Base-by-base conservation (phyloP, 208 protist genomes). In the Leishmania turanica region DNA sequence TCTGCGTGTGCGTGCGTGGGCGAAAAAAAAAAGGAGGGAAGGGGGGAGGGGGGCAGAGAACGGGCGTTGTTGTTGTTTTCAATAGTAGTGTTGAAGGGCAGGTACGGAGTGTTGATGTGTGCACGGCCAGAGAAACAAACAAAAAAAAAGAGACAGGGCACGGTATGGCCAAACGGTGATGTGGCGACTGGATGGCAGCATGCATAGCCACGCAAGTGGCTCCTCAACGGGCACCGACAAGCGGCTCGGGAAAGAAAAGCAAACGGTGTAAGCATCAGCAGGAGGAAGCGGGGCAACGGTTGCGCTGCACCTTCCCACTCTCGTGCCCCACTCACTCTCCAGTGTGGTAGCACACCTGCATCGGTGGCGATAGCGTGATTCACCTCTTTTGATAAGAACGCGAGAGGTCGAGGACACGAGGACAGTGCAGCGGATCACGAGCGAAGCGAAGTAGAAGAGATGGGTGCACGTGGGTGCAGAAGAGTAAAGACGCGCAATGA, bases 241-340 rank as follows among this genome's bases (percentile, higher is more conserved):
- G 27, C 49, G 75, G n/a, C 81, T 42, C 70, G n/a, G 72, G 54
- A 86, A 71, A 82, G 37, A 58, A 80, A 78, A 68, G 54, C 77
- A 68, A 54, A 34, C 34, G 37, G 15, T 51, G 21, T 47, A 34
- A 68, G 60, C 45, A 73, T 31, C 24, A 34, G 40, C 31, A 51
- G 53, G n/a, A 71, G 13, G 37, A 79, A 62, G 45, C 77, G 17
- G 31, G 53, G 49, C 24, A 73, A 75, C 77, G 71, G 34, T 17
- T 3, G 31, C 34, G 40, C 15, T 45, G 66, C 31, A 13, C 66
- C 37, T 42, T n/a, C 40, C 66, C 40, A 34, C 45, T 71, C 19
- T 40, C 8, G 66, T 71, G 66, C 11, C 15, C 3, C 31, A 70
- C 21, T 27, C 34, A 13, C n/a, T n/a, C 66, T 45, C 40, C 17